Evolutionary conservation across 257 asterid genomes (phyloP), one percentile per base, ranked within the genome.

Genomic region (Hygrophila difformis): DNA sequence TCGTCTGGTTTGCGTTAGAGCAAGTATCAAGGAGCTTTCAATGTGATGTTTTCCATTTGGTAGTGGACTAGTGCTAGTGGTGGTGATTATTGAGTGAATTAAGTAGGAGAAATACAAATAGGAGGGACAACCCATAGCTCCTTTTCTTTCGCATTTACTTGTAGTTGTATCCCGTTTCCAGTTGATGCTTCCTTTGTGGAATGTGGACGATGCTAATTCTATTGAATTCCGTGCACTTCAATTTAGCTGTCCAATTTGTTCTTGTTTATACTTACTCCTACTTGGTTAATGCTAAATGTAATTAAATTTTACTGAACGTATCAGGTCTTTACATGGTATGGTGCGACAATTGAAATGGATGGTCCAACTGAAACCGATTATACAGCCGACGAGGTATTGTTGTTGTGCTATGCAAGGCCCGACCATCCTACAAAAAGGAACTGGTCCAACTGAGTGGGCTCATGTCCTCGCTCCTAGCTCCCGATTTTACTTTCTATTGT

Each of bases 271-370:
- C 23, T 46, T 29, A 8, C 31, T 12, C 6, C 39, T 36, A 11
- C 41, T 3, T 56, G 45, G 15, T 21, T 58, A 22, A 54, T 20
- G 8, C 49, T 33, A 12, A 26, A 57, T 70, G 43, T 61, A 51
- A 60, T 48, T 52, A 46, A 48, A 53, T 53, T 60, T 12, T 10
- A 17, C 57, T 57, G 53, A 33, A 14, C 18, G 18, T 47, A 49
- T 64, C 60, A 82, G 96, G 93, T 82, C 51, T 91, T 91, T 62
- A 80, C 96, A 6, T 91, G 99, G 99, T 70, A 82, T 58, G 96
- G 99, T 48, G 99, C 96, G 15, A 78, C 89, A 18, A 72, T 91
- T 60, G 96, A 91, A 66, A 57, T 86, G 69, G 96, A 91, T 35
- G 98, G 96, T 59, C 45, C 72, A 22, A 72, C 96, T 34, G 96